Conservation (phyloP, 1,284 basidiomycete species). For the Quambalaria eucalypti region DNA sequence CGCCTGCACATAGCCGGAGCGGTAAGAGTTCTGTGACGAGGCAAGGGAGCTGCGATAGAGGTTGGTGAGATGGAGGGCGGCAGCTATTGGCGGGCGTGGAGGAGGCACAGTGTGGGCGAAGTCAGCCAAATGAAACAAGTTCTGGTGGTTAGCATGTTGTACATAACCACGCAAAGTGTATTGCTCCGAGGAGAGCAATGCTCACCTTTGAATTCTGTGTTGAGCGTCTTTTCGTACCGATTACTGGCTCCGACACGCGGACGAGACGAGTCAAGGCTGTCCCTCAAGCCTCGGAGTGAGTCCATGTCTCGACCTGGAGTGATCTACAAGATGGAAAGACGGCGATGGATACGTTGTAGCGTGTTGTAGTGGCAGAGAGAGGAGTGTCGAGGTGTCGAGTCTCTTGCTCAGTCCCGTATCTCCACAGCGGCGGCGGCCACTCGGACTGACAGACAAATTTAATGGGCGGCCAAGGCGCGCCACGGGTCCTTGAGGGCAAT, state of each 20-base stretch:
- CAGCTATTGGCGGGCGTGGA: conserved; percentile 3
- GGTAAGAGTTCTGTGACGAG: conserved; percentile 6
- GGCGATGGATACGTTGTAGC: no score
- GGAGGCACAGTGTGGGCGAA: not conserved
- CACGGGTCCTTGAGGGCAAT: no score
- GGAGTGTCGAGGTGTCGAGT: no score
- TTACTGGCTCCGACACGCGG: conserved; percentile 3
- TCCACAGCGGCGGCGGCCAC: no score
- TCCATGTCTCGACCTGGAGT: no score
- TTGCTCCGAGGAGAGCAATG: not conserved
- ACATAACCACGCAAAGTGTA: not conserved
- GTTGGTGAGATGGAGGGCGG: conserved; percentile 10
- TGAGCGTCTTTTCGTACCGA: conserved; percentile 6
- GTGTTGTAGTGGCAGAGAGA: no score
- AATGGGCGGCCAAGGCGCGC: no score
- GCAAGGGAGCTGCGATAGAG: conserved; percentile 10
- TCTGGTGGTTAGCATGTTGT: not conserved
- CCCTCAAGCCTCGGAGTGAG: conserved; percentile 7
- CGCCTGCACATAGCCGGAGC: conserved; percentile 6
- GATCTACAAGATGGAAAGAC: no score
- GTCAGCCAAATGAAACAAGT: no score
- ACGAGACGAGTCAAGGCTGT: conserved; percentile 9
- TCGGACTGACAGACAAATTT: no score
- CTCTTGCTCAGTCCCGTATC: no score
- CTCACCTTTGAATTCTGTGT: conserved; percentile 9